Evolutionary conservation across 1,139 yeast species (phyloP), one percentile per base, ranked within the genome.

Genomic region (Nakaseomyces uthaithaninus): DNA sequence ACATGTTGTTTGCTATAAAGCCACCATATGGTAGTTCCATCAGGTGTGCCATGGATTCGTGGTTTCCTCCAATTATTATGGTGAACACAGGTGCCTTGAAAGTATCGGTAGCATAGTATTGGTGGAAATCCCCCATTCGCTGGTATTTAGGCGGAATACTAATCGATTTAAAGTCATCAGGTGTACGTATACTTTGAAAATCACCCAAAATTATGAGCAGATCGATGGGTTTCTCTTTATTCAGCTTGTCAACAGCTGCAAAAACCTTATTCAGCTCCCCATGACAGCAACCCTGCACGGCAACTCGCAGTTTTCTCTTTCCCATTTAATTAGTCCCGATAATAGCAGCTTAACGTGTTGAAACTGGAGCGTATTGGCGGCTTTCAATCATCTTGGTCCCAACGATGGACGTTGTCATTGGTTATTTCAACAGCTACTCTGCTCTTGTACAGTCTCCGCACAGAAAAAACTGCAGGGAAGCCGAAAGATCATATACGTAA

Each of bases 241-340:
- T 50, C 33, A 51, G 22, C 22, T 42, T n/a, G 8, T 40, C 4
- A 4, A 73, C 60, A 2, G 57, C 43, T 4, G 53, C 43, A 54
- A 87, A 89, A 2, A 89, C 80, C 9, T 57, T 53, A 47, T 77
- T 65, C 31, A 91, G 69, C 45, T 77, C 79, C 2, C 98, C 97
- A 60, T 91, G 99, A 48, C 95, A 80, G 59, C 99, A 91, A 15
- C 99, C 99, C 54, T 85, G 91, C 0, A 87, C 71, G 4, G 94
- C 95, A 11, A 87, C 55, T 31, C 57, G 47, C 16, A 63, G 33
- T 37, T 45, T 45, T 11, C 35, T 36, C 50, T 43, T 46, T 18
- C 17, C 17, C 35, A 31, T 31, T n/a, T n/a, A 15, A 12, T 16
- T n/a, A 27, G 14, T 7, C 11, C 28, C 12, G 9, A 9, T n/a